Base-by-base conservation (phyloP, 176 grass and related monocot genomes). In the Lolium multiflorum region DNA sequence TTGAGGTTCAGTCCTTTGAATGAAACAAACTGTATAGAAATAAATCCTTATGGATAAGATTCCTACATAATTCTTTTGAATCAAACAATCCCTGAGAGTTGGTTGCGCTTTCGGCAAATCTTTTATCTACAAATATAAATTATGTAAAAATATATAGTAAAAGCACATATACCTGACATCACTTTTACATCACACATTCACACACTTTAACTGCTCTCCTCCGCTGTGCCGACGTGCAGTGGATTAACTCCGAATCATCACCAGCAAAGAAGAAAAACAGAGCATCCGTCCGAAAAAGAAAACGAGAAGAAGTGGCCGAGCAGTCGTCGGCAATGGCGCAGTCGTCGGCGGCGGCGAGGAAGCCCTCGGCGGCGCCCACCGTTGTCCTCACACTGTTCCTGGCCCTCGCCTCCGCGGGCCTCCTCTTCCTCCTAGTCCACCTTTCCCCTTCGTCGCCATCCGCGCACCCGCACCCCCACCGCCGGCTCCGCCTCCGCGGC, bases 401-500 rank as follows among this genome's bases (percentile, higher is more conserved):
- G 41, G 89, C 76, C 3, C 60, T 91, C 49, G 76, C 89, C 50
- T 87, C 81, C 11, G 85, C 81, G 13, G 77, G 81, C 18, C 90
- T 91, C 22, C 82, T 95, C 38, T 48, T 95, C 61, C 82, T 99
- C 47, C 51, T 96, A 21, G 24, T 93, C 76, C 80, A 50, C 70
- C 90, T 94, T 5, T 89, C 87, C 28, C 91, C 87, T 48, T 63
- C 94, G 21, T 87, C 89, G 1, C 75, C 85, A 3, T 77, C 56
- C 66, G 86, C 43, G 4, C 87, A 66, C 21, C 75, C 82, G 31
- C 93, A 80, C 17, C 87, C 76, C 1, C 87, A 96, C 63, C 92
- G 94, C 87, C 94, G 97, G 18, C 94, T 99, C 87, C 93, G 91
- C 82, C 92, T 99, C 79, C 97, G 90, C 15, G 88, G 91, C 58